Evolutionary conservation across 345 rosid species (phyloP).

Genomic region (sweet orange (Citrus sinensis)): DNA sequence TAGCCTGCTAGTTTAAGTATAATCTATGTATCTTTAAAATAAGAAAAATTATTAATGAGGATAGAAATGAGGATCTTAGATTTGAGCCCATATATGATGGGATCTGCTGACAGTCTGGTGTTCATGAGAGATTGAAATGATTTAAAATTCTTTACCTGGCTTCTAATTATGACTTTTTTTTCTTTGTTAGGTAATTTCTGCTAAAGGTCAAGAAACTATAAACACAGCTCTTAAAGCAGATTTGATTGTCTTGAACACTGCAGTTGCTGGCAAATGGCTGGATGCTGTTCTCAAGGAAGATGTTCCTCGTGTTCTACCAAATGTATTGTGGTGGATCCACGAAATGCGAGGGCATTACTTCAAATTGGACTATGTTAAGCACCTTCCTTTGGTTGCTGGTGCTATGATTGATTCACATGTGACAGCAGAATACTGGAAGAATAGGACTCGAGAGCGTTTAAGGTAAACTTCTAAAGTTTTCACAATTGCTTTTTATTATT

Average conservation of each 20-base stretch:
- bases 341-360: slow-evolving; percentile 98
- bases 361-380: slow-evolving; percentile 77
- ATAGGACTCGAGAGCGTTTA: slow-evolving; percentile 60
- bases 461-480: slow-evolving; percentile 16
- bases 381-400: slow-evolving; percentile 88
- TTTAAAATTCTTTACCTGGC: neutral
- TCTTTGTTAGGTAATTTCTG: slow-evolving; percentile 48
- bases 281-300: slow-evolving; percentile 76
- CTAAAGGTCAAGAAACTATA: slow-evolving; percentile 66
- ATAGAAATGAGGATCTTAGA: neutral
- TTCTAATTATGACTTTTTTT: neutral
- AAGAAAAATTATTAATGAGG: too few species aligned
- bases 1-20: neutral
- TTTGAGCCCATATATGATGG: neutral
- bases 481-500: neutral
- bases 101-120: neutral
- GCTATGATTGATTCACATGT: slow-evolving; percentile 94
- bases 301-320: slow-evolving; percentile 64
- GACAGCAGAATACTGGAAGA: slow-evolving; percentile 91
- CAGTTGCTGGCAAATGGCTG: slow-evolving; percentile 95
- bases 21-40: neutral
- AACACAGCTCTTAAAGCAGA: slow-evolving; percentile 68
- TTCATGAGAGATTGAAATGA: slow-evolving; percentile 8
- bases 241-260: slow-evolving; percentile 81
- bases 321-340: slow-evolving; percentile 96